Conservation (phyloP, 208 protist species). For the Leptomonas seymouri region DNA sequence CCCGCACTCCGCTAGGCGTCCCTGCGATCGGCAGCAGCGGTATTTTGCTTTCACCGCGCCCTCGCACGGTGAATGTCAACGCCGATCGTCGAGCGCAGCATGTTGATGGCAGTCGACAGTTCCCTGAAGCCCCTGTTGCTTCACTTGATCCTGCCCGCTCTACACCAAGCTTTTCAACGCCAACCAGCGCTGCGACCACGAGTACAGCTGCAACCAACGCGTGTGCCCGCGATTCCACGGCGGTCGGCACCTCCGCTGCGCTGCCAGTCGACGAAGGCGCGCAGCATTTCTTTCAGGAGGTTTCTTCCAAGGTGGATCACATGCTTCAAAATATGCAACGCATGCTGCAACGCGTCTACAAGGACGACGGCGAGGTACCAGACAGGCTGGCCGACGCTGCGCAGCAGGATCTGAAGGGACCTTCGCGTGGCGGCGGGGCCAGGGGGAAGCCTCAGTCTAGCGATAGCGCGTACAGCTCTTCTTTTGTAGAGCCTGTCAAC, state of each 20-base stretch:
- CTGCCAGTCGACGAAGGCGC: background rate
- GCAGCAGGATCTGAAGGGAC: background rate
- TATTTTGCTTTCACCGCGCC: constrained; percentile 14
- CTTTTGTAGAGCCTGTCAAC: background rate
- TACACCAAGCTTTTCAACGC: background rate
- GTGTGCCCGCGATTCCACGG: background rate
- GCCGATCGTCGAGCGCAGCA: constrained; percentile 1
- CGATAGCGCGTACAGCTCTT: background rate
- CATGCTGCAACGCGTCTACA: constrained; percentile 59
- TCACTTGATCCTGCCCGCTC: background rate
- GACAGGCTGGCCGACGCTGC: background rate
- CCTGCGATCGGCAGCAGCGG: constrained; percentile 3
- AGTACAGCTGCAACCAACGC: background rate
- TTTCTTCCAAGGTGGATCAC: constrained; percentile 51
- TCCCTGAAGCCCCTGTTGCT: background rate
- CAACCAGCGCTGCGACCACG: background rate
- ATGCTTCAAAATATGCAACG: constrained; percentile 82
- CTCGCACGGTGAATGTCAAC: constrained; percentile 11
- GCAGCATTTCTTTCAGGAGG: constrained; percentile 37
- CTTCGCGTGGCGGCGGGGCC: background rate
- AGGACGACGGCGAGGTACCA: constrained; percentile 18
- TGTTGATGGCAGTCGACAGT: background rate
- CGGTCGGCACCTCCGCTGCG: background rate
- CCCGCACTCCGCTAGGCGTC: background rate
- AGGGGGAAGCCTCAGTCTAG: background rate